Evolutionary conservation across 768 basidiomycete species (phyloP).

Genomic region (Mycena epipterygia): DNA sequence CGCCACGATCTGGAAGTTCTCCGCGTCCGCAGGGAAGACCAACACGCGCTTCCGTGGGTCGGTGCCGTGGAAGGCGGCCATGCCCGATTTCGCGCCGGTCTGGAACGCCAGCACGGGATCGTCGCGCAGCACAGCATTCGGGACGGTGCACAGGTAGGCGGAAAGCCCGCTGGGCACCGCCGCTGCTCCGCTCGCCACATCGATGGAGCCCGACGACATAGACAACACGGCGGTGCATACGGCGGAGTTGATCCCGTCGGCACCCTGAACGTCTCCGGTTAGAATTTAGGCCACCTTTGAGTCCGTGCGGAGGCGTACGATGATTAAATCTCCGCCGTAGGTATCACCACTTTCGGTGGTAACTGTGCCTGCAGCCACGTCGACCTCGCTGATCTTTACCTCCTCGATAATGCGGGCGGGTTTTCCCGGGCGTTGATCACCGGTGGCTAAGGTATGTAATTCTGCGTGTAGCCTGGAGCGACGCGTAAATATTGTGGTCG

Average conservation of each 20-base stretch:
- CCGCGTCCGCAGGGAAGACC: conserved; percentile 27
- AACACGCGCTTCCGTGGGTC: conserved; percentile 24
- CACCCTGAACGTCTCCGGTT: conserved; percentile 27
- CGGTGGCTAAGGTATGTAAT: conserved; percentile 21
- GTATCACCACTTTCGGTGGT: conserved; percentile 25
- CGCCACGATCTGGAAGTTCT: conserved; percentile 31
- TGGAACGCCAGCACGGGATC: conserved; percentile 31
- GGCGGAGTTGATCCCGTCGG: conserved; percentile 36
- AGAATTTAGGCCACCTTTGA: background rate
- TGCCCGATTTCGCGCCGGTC: conserved; percentile 22
- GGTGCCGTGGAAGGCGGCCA: conserved; percentile 19
- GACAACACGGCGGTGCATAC: conserved; percentile 31
- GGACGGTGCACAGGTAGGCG: conserved; percentile 33
- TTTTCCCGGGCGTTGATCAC: conserved; percentile 16
- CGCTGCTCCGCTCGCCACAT: conserved; percentile 7
- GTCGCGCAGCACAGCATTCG: conserved; percentile 6
- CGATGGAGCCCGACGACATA: conserved; percentile 5
- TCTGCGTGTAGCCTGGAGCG: conserved; percentile 30
- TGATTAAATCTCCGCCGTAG: conserved; percentile 29
- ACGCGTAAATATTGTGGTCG: conserved; percentile 32
- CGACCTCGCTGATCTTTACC: conserved; percentile 29
- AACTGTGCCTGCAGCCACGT: conserved; percentile 21
- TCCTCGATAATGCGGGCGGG: conserved; percentile 32
- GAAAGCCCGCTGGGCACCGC: conserved; percentile 30
- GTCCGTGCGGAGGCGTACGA: conserved; percentile 23